Base-by-base conservation (phyloP, 2,329 filamentous ascomycete genomes). In the Ophiobolus disseminans region DNA sequence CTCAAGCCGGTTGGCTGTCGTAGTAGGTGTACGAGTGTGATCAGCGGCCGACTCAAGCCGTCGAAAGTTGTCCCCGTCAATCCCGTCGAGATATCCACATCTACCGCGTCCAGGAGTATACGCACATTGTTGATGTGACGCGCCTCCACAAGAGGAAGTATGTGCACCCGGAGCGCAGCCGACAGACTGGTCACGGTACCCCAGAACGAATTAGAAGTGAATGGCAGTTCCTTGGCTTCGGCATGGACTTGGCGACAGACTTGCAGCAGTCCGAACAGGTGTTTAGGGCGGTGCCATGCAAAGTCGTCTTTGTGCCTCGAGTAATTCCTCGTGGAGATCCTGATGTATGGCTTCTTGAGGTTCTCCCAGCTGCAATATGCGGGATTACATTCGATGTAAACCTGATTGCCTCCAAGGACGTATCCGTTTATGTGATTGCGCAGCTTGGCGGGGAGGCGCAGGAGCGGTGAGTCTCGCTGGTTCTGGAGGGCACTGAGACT, bases 371-470 rank as follows among this genome's bases (percentile, higher is more conserved):
- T 11, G 6, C 7, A 26, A 7, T 26, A 11, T 26, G 23, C 23
- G n/a, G n/a, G n/a, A n/a, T n/a, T n/a, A n/a, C n/a, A n/a, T n/a
- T n/a, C 23, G 23, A 26, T 6, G 11, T 26, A 26, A 11, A 26
- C 11, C 23, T 26, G 7, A 11, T 26, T 7, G 23, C 23, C 23
- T 1, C 63, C 65, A 14, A 66, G 51, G 1, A 38, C 41, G 25
- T 54, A 58, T 6, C 46, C 45, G 32, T 62, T 68, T 25, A 69
- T 65, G 10, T 21, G 31, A 8, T 43, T 39, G 11, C 61, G 60
- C 5, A 68, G 50, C 17, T 62, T 53, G 3, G 37, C 37, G 4
- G 66, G 65, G 2, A 69, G 58, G 17, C 53, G 52, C n/a, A 69
- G 40, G 2, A 69, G 50, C 3, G 48, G 54, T 10, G 65, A 67